Conservation (phyloP, 2,329 filamentous ascomycete genomes). For the Claviceps citrina region DNA sequence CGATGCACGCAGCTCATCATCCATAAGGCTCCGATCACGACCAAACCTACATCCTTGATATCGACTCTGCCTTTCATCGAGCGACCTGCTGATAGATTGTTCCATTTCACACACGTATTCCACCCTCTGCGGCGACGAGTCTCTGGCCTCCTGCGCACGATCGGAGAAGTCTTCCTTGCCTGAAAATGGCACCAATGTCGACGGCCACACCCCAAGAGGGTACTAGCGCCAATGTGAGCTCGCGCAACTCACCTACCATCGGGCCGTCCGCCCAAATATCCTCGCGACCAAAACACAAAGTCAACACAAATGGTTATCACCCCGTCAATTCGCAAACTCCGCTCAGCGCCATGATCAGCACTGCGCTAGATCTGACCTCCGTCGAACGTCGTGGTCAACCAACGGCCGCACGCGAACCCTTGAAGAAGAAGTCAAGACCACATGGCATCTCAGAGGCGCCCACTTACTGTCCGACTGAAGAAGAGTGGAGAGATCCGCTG, state of each 20-base stretch:
- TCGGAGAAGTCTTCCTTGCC: constrained; percentile 6
- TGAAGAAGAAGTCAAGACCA: constrained; percentile 62
- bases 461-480: constrained; percentile 75
- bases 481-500: constrained; percentile 89
- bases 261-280: constrained; percentile 20
- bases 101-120: not conserved
- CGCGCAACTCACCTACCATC: constrained; percentile 36
- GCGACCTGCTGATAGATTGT: not conserved
- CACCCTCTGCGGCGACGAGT: not conserved
- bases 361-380: constrained; percentile 66
- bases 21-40: constrained; percentile 6
- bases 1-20: constrained; percentile 10
- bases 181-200: constrained; percentile 27
- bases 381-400: constrained; percentile 84
- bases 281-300: constrained; percentile 35
- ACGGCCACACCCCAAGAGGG: constrained; percentile 20
- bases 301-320: constrained; percentile 39
- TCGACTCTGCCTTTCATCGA: constrained; percentile 1
- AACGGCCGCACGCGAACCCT: constrained; percentile 57
- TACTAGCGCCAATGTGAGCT: constrained; percentile 32
- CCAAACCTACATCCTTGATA: not conserved
- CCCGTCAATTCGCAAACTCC: constrained; percentile 34
- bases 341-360: constrained; percentile 40
- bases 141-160: not conserved
- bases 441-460: constrained; percentile 82